Evolutionary conservation across 768 basidiomycete species (phyloP).

Genomic region (Phaeotremella skinneri): DNA sequence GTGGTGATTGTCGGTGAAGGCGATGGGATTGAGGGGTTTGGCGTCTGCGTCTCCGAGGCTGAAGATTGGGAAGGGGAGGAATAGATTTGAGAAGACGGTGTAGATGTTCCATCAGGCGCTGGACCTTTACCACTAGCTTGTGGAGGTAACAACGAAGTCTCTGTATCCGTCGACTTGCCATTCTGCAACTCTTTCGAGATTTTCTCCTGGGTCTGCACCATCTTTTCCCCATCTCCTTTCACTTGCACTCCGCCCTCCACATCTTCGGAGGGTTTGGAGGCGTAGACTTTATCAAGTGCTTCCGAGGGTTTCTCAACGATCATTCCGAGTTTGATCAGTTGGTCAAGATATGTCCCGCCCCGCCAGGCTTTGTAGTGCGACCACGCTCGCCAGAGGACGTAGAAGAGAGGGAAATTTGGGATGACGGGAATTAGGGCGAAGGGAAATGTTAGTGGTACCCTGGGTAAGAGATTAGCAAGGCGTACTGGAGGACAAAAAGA

Average conservation of each 20-base stretch:
- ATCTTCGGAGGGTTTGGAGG: background rate
- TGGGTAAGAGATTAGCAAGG: constrained; percentile 10
- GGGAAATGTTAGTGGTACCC: constrained; percentile 46
- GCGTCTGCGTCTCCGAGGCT: background rate
- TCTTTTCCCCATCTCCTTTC: background rate
- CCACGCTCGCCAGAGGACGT: constrained; percentile 53
- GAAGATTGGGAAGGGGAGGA: constrained; percentile 1
- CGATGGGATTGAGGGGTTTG: constrained; percentile 8
- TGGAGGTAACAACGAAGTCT: constrained; percentile 3
- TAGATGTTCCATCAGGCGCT: constrained; percentile 37
- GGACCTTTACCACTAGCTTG: constrained; percentile 29
- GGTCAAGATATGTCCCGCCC: constrained; percentile 48
- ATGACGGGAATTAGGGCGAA: constrained; percentile 52
- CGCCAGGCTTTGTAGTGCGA: constrained; percentile 51
- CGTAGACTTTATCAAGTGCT: constrained; percentile 41
- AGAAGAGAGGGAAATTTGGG: constrained; percentile 53
- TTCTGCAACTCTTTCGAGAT: background rate
- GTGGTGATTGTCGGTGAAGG: constrained; percentile 17
- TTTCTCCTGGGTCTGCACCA: background rate
- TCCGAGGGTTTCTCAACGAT: constrained; percentile 36
- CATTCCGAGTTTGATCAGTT: constrained; percentile 38
- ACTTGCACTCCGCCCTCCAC: background rate
- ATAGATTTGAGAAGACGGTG: constrained; percentile 27
- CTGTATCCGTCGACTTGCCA: background rate
- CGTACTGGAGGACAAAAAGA: constrained; percentile 7